phyloP scores from a whole-genome alignment of 495 filamentous ascomycete species.

The Penicillium manginii region DNA sequence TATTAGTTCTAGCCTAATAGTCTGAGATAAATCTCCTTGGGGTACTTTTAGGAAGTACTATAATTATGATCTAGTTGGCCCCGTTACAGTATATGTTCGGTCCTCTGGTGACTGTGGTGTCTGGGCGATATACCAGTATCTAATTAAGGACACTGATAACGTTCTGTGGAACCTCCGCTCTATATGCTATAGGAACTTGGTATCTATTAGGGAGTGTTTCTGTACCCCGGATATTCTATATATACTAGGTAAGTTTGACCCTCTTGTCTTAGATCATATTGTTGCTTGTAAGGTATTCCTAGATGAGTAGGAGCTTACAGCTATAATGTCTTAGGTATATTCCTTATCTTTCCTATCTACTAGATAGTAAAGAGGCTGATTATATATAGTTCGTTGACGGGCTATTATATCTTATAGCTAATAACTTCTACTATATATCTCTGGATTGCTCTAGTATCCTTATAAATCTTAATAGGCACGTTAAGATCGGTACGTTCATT shows the following conservation, averaged over 20 bases:
- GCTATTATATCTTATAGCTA: conserved; percentile 8
- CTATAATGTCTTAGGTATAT: conserved; percentile 23
- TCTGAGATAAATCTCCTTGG: conserved; percentile 18
- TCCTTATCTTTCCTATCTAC: too few relatives aligned
- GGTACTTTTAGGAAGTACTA: conserved; percentile 17
- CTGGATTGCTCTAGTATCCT: too few relatives aligned
- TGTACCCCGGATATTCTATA: conserved; percentile 16
- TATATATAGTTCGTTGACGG: too few relatives aligned
- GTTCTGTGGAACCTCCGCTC: too few relatives aligned
- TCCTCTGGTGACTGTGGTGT: conserved; percentile 2
- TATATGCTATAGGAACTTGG: too few relatives aligned
- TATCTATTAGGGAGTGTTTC: conserved; percentile 8
- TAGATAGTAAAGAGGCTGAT: too few relatives aligned
- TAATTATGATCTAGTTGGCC: conserved; percentile 24
- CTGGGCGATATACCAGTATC: conserved; percentile 14
- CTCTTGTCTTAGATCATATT: too few relatives aligned
- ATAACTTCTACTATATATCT: neutral
- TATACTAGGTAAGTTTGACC: conserved; percentile 4
- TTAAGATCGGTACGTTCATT: too few relatives aligned
- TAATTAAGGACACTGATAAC: too few relatives aligned
- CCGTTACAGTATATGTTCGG: conserved; percentile 15
- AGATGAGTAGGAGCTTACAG: conserved; percentile 16
- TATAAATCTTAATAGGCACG: too few relatives aligned
- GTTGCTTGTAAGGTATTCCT: conserved; percentile 13
- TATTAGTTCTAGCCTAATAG: conserved; percentile 5